Evolutionary conservation across 805 yeast genomes (phyloP).

Genomic region (Suhomyces prunicola): DNA sequence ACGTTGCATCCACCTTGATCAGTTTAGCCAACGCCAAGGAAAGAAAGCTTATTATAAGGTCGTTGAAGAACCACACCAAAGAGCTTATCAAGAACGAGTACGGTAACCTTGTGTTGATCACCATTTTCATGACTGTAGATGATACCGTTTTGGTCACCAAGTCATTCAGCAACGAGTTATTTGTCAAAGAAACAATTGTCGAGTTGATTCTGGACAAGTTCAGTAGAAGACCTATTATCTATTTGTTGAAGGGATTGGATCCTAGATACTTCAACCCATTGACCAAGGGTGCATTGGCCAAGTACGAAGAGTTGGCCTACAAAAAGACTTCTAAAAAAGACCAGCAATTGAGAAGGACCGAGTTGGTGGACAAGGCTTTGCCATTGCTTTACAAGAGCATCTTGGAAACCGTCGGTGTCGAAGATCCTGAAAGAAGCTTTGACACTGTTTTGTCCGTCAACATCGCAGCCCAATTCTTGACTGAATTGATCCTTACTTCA

Average conservation of each 20-base stretch:
- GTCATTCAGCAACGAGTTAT: constrained; percentile 60
- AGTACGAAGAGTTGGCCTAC: constrained; percentile 55
- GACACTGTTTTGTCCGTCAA: constrained; percentile 57
- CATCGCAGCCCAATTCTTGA: constrained; percentile 78
- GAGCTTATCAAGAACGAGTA: constrained; percentile 78
- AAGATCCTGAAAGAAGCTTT: constrained; percentile 40
- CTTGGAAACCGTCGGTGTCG: constrained; percentile 21
- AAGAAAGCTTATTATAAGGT: constrained; percentile 71
- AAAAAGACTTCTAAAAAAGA: constrained; percentile 81
- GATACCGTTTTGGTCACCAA: constrained; percentile 84
- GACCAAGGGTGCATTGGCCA: constrained; percentile 54
- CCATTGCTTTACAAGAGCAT: constrained; percentile 63
- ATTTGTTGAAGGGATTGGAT: constrained; percentile 72
- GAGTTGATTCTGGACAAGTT: constrained; percentile 65
- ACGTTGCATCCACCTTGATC: constrained; percentile 78
- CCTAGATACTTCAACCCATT: constrained; percentile 79
- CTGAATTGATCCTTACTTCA: constrained; percentile 67
- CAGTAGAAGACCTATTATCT: constrained; percentile 86
- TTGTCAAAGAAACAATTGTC: constrained; percentile 45
- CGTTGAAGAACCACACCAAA: constrained; percentile 71
- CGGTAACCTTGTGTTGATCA: constrained; percentile 78
- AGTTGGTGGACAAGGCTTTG: constrained; percentile 60
- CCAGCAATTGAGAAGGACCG: constrained; percentile 67
- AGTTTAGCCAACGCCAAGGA: constrained; percentile 89
- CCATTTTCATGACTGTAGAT: constrained; percentile 83